A percentile compares a stretch with the other conserved stretches of the same genome.
phyloP scores from a whole-genome alignment of 2,329 filamentous ascomycete species.

The Thielaviopsis musarum region DNA sequence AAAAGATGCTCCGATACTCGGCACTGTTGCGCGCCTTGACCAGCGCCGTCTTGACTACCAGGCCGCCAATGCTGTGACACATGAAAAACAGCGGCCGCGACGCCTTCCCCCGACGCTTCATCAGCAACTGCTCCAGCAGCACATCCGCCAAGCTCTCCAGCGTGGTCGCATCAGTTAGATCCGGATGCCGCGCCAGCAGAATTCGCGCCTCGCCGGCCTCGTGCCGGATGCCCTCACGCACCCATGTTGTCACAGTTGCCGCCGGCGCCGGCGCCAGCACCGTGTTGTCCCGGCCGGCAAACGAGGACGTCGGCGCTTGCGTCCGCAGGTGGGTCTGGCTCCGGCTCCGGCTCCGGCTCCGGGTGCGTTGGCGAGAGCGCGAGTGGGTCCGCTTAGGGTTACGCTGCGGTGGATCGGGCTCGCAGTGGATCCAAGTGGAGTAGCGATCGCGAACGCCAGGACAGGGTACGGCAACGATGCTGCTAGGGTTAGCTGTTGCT shows the following conservation, averaged over 20 bases:
- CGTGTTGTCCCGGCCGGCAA: slow-evolving; percentile 13
- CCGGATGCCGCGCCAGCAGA: slow-evolving; percentile 34
- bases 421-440: slow-evolving; percentile 36
- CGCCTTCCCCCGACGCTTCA: slow-evolving; percentile 18
- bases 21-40: slow-evolving; percentile 27
- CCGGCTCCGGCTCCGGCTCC: not conserved
- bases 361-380: not conserved
- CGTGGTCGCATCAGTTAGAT: slow-evolving; percentile 24
- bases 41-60: slow-evolving; percentile 41
- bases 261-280: slow-evolving; percentile 16
- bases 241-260: slow-evolving; percentile 28
- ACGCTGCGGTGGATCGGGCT: slow-evolving; percentile 10
- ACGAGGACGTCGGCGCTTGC: slow-evolving; percentile 12
- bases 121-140: slow-evolving; percentile 27
- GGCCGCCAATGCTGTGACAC: slow-evolving; percentile 42
- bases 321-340: too few species aligned
- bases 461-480: slow-evolving; percentile 34
- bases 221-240: slow-evolving; percentile 33
- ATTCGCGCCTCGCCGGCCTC: slow-evolving; percentile 31
- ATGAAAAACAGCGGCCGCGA: slow-evolving; percentile 41
- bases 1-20: slow-evolving; percentile 28
- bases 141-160: slow-evolving; percentile 29
- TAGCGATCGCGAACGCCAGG: slow-evolving; percentile 31
- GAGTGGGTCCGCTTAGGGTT: not conserved
- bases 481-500: not conserved